Conservation (phyloP, 768 basidiomycete genomes). For the Lactarius tabidus region DNA sequence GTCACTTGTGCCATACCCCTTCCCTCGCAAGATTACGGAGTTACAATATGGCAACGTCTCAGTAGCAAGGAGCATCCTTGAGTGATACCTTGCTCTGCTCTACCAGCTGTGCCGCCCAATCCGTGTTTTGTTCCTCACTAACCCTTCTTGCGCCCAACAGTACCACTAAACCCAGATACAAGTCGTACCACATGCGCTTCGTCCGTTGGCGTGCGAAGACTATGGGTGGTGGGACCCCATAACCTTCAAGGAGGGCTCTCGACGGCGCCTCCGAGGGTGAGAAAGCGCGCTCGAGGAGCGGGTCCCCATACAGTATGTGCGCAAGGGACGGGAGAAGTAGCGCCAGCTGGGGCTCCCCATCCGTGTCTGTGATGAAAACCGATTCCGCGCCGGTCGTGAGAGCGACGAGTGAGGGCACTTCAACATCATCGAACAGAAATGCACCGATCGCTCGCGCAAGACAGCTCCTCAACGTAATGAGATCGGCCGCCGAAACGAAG, state of each 20-base stretch:
- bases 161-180: slow-evolving; percentile 56
- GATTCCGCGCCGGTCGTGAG: slow-evolving; percentile 57
- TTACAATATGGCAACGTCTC: slow-evolving; percentile 6
- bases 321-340: slow-evolving; percentile 33
- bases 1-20: neutral
- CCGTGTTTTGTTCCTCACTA: slow-evolving; percentile 29
- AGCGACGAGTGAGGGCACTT: slow-evolving; percentile 64
- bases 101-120: slow-evolving; percentile 40
- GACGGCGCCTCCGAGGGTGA: slow-evolving; percentile 28
- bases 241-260: slow-evolving; percentile 56
- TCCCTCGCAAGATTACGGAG: neutral
- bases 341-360: slow-evolving; percentile 40
- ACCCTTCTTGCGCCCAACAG: slow-evolving; percentile 41
- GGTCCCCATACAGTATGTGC: slow-evolving; percentile 73
- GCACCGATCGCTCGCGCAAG: slow-evolving; percentile 69
- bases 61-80: slow-evolving; percentile 51
- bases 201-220: slow-evolving; percentile 65
- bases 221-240: slow-evolving; percentile 47
- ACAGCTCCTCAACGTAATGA: slow-evolving; percentile 42
- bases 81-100: slow-evolving; percentile 37
- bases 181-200: slow-evolving; percentile 72
- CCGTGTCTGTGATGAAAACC: slow-evolving; percentile 42
- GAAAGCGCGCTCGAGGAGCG: slow-evolving; percentile 66
- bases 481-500: slow-evolving; percentile 33
- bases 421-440: slow-evolving; percentile 74